phyloP scores from a whole-genome alignment of 352 stramenopile species.

The Phytophthora vignae region DNA sequence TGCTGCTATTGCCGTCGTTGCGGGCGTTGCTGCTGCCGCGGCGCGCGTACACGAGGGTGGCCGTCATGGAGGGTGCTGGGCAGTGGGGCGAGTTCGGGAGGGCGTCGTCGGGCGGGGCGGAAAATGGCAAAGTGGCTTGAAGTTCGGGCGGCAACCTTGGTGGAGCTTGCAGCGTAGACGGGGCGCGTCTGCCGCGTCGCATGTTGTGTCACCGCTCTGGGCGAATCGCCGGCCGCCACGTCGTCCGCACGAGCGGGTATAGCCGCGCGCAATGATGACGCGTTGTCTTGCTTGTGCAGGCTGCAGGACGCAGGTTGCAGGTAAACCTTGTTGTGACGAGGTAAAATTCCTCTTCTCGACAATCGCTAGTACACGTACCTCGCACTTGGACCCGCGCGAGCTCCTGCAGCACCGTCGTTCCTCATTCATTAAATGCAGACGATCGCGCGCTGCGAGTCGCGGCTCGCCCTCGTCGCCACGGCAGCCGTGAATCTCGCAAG shows the following conservation, averaged over 20 bases:
- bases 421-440: too few species aligned
- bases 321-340: too few species aligned
- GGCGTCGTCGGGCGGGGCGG: too few species aligned
- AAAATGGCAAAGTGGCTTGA: conserved; percentile 19
- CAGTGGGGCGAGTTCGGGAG: not conserved
- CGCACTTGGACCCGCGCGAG: not conserved
- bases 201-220: conserved; percentile 26
- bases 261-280: not conserved
- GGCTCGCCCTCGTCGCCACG: not conserved
- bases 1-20: not conserved
- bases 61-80: conserved; percentile 16
- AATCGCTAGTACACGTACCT: not conserved
- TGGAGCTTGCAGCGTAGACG: conserved; percentile 9
- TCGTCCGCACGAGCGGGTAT: not conserved
- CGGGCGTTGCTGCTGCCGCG: not conserved
- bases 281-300: not conserved
- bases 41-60: conserved; percentile 19
- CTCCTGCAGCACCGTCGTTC: not conserved
- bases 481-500: conserved; percentile 7
- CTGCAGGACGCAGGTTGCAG: too few species aligned
- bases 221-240: conserved; percentile 13
- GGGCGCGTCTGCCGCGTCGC: conserved; percentile 30
- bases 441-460: too few species aligned
- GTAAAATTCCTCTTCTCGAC: too few species aligned
- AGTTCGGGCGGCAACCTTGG: conserved; percentile 6